A percentile compares a stretch with the other conserved stretches of the same genome.
phyloP scores from a whole-genome alignment of 371 early-diverging fungal genomes.

The Mortierella sp. region DNA sequence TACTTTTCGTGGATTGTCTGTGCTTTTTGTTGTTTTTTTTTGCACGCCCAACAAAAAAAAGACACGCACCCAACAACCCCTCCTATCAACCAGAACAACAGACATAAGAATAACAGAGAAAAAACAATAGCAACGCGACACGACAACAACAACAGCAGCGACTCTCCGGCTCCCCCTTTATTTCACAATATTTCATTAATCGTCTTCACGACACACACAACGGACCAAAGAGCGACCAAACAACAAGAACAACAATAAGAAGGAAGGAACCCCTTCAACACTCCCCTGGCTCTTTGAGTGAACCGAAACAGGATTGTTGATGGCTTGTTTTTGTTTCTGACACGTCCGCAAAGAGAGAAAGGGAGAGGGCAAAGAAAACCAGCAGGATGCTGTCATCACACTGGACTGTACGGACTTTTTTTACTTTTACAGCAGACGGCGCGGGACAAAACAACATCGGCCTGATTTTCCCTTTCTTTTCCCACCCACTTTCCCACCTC shows the following conservation, averaged over 20 bases:
- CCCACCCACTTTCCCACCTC: background rate
- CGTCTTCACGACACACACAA: background rate
- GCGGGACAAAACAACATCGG: conserved; percentile 1
- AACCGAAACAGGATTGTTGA: conserved; percentile 3
- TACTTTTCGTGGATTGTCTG: background rate
- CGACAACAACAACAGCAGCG: background rate
- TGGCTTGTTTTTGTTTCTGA: background rate
- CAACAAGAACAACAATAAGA: background rate
- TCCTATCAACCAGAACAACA: no score
- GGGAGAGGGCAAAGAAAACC: background rate
- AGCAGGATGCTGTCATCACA: background rate
- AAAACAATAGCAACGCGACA: conserved; percentile 1
- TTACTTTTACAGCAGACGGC: conserved; percentile 3
- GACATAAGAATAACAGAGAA: background rate
- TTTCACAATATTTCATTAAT: background rate
- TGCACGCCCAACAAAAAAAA: conserved; percentile 12
- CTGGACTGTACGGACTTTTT: conserved; percentile 8
- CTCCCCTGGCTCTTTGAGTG: conserved; percentile 6
- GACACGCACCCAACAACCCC: background rate
- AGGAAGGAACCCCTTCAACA: background rate
- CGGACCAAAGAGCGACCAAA: background rate
- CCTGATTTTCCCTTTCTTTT: conserved; percentile 8
- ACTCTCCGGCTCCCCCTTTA: background rate
- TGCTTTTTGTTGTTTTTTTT: background rate
- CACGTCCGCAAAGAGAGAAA: conserved; percentile 5